Evolutionary conservation across 805 yeast species (phyloP).

Genomic region (Saturnispora sanitii): DNA sequence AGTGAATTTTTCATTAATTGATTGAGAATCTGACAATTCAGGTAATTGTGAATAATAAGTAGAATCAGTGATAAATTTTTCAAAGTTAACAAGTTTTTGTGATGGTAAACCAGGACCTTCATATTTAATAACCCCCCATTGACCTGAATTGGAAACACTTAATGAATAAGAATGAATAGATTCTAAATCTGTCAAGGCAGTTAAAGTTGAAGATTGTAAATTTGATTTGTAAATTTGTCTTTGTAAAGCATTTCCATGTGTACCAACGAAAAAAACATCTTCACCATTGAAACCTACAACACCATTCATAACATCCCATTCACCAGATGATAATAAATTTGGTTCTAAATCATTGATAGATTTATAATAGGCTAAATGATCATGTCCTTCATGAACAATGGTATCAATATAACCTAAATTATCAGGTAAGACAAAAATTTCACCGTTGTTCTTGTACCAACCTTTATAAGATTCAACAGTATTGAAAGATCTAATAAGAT

Average conservation of each 20-base stretch:
- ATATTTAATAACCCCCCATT: slow-evolving; percentile 38
- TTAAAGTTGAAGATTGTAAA: slow-evolving; percentile 22
- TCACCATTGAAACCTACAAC: slow-evolving; percentile 40
- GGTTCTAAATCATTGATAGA: slow-evolving; percentile 30
- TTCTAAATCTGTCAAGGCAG: slow-evolving; percentile 25
- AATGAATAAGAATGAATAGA: slow-evolving; percentile 39
- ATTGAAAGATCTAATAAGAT: slow-evolving; percentile 34
- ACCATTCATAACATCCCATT: slow-evolving; percentile 44
- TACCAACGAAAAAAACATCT: slow-evolving; percentile 46
- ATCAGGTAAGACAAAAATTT: slow-evolving; percentile 31
- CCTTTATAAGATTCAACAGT: slow-evolving; percentile 39
- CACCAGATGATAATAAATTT: slow-evolving; percentile 34
- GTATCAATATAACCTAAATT: slow-evolving; percentile 53
- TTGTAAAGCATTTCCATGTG: slow-evolving; percentile 44
- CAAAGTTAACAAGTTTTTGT: slow-evolving; percentile 31
- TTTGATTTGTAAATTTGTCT: slow-evolving; percentile 49
- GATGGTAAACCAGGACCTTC: slow-evolving; percentile 41
- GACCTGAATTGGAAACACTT: slow-evolving; percentile 47
- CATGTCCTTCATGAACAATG: slow-evolving; percentile 43
- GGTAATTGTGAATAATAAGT: slow-evolving; percentile 10
- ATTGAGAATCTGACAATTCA: slow-evolving; percentile 13
- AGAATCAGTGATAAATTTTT: slow-evolving; percentile 9
- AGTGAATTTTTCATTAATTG: slow-evolving; percentile 15
- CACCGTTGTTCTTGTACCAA: slow-evolving; percentile 40
- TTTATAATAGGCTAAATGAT: slow-evolving; percentile 55